A percentile compares a stretch with the other conserved stretches of the same genome.
phyloP scores from a whole-genome alignment of 2,329 filamentous ascomycete species.

The Calonectria pseudoturangicola region DNA sequence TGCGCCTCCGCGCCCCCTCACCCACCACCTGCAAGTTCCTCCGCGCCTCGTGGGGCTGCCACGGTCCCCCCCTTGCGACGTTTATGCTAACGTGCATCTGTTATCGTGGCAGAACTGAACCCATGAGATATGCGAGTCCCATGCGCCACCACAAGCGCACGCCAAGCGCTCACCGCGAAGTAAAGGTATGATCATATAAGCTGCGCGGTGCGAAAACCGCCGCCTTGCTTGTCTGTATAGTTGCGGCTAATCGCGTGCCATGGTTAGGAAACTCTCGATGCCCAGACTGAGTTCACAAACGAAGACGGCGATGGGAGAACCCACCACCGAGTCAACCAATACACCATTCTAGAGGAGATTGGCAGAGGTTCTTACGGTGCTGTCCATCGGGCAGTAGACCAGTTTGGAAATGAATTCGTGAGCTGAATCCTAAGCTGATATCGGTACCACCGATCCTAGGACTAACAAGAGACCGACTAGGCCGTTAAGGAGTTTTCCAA shows the following conservation, averaged over 20 bases:
- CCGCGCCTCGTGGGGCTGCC: slow-evolving; percentile 9
- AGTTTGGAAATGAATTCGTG: slow-evolving; percentile 95
- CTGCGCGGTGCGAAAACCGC: not conserved
- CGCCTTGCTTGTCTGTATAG: not conserved
- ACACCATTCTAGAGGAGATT: slow-evolving; percentile 94
- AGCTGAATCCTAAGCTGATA: slow-evolving; percentile 59
- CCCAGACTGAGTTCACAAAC: slow-evolving; percentile 88
- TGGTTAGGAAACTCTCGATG: slow-evolving; percentile 90
- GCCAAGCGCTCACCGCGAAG: slow-evolving; percentile 73
- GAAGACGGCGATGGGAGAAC: slow-evolving; percentile 88
- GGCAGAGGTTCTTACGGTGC: slow-evolving; percentile 97
- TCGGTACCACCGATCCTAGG: slow-evolving; percentile 4
- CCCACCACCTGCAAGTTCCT: slow-evolving; percentile 66
- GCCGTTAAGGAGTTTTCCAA: slow-evolving; percentile 99
- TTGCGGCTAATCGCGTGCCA: slow-evolving; percentile 36
- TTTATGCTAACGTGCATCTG: slow-evolving; percentile 31
- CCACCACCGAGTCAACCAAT: slow-evolving; percentile 95
- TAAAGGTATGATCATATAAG: slow-evolving; percentile 67
- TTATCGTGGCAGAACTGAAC: slow-evolving; percentile 63
- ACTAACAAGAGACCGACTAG: slow-evolving; percentile 66
- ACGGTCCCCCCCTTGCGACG: not conserved
- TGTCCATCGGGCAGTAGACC: slow-evolving; percentile 92
- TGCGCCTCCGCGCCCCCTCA: slow-evolving; percentile 57
- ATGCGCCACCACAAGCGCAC: slow-evolving; percentile 75
- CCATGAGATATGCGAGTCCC: slow-evolving; percentile 70